These are phyloP conservation scores for Malassezia nana DNA, from an alignment of 1,284 basidiomycete genomes.

Conservation along the genomic window DNA sequence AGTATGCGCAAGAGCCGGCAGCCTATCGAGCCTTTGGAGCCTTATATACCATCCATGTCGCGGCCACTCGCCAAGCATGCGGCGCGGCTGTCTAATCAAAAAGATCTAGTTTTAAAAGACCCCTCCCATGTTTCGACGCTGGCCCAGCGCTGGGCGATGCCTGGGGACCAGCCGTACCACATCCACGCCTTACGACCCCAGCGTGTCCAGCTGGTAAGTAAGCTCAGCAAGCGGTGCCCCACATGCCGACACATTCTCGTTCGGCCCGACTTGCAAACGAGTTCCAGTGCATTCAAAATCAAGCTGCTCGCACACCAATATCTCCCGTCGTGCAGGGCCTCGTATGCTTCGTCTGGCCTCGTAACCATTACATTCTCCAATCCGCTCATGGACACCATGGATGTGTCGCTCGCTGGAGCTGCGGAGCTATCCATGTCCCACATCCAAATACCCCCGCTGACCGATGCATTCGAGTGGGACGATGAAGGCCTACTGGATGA, in stretches of 20 bases:
- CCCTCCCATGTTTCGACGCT: conserved; percentile 55
- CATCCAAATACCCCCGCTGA: background rate
- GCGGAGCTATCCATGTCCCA: background rate
- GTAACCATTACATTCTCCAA: conserved; percentile 31
- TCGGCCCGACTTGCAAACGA: conserved; percentile 92
- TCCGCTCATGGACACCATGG: conserved; percentile 36
- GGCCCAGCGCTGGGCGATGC: conserved; percentile 69
- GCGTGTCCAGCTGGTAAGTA: conserved; percentile 70
- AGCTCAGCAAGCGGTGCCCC: conserved; percentile 88
- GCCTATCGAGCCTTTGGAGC: conserved; percentile 55
- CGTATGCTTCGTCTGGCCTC: background rate
- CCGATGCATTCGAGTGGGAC: conserved; percentile 5
- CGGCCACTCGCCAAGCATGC: conserved; percentile 2
- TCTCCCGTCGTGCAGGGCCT: conserved; percentile 56
- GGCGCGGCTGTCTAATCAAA: conserved; percentile 1
- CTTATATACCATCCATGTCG: background rate
- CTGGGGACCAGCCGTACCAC: conserved; percentile 50
- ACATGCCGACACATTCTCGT: conserved; percentile 89
- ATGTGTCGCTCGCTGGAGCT: conserved; percentile 16
- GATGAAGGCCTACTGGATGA: background rate
- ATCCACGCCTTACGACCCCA: conserved; percentile 49
- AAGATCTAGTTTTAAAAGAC: conserved; percentile 28
- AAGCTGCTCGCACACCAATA: conserved; percentile 90
- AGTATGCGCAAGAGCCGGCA: no score
- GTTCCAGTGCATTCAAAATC: conserved; percentile 87